A percentile compares a stretch with the other conserved stretches of the same genome.
phyloP scores from a whole-genome alignment of 371 early-diverging fungal genomes.

The Circinella minor region DNA sequence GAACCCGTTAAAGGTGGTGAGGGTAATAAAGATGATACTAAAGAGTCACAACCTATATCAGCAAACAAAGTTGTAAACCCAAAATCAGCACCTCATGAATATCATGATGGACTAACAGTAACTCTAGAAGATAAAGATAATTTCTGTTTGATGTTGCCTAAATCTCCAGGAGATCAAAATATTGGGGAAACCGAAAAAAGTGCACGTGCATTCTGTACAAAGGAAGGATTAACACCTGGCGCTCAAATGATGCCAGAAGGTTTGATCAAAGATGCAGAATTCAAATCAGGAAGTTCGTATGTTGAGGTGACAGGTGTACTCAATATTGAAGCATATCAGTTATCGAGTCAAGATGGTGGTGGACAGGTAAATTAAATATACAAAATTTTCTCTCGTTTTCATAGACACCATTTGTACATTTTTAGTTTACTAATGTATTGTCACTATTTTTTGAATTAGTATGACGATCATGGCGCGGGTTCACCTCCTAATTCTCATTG shows the following conservation, averaged over 20 bases:
- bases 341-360: conserved; percentile 46
- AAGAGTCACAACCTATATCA: too few relatives aligned
- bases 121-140: conserved; percentile 24
- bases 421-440: background rate
- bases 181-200: conserved; percentile 45
- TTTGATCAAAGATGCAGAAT: conserved; percentile 49
- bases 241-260: conserved; percentile 43
- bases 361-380: conserved; percentile 38
- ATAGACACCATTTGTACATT: too few relatives aligned
- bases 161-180: conserved; percentile 28
- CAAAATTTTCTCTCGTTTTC: too few relatives aligned
- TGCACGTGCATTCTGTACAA: conserved; percentile 38
- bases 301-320: conserved; percentile 56
- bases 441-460: conserved; percentile 17
- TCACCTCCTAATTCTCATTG: conserved; percentile 36
- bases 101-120: conserved; percentile 15
- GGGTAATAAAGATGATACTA: too few relatives aligned
- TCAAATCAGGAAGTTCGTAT: conserved; percentile 25
- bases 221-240: conserved; percentile 22
- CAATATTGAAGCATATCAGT: conserved; percentile 38
- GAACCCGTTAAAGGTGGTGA: too few relatives aligned
- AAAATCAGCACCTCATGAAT: background rate
- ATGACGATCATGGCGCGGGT: conserved; percentile 35
- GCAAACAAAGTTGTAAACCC: background rate
- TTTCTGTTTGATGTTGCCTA: conserved; percentile 52